These are phyloP conservation scores for Cytospora leucostoma DNA, from an alignment of 2,329 filamentous ascomycete genomes.

Conservation along the genomic window DNA sequence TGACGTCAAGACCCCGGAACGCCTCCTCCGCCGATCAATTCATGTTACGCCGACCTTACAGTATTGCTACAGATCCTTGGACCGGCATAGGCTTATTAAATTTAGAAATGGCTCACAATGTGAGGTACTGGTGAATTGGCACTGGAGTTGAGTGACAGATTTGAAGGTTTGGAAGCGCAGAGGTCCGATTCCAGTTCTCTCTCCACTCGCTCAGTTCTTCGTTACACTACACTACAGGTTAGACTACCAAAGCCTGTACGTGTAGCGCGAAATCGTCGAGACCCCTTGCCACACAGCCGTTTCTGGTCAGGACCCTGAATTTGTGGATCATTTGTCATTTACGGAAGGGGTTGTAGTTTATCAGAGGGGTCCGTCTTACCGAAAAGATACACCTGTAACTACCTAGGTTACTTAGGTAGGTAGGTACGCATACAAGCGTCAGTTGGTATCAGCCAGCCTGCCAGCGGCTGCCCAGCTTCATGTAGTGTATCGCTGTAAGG, in stretches of 20 bases:
- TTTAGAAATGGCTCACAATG: not conserved
- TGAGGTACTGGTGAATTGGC: not conserved
- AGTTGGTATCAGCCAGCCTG: too few species aligned
- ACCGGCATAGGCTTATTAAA: not conserved
- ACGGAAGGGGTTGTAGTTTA: not conserved
- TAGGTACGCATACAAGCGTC: too few species aligned
- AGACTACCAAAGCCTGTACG: not conserved
- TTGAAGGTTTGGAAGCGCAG: not conserved
- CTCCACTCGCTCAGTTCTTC: too few species aligned
- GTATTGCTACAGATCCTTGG: not conserved
- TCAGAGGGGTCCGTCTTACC: not conserved
- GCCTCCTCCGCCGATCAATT: not conserved
- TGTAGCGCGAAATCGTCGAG: not conserved
- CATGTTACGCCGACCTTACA: not conserved
- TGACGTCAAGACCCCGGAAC: not conserved
- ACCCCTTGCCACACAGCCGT: not conserved
- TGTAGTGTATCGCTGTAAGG: not conserved
- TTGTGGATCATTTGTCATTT: not conserved
- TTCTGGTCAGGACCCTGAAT: not conserved
- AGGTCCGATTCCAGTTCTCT: not conserved
- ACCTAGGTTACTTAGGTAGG: too few species aligned
- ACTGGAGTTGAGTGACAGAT: not conserved
- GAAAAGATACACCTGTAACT: not conserved
- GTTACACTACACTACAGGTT: not conserved
- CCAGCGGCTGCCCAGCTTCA: too few species aligned